A percentile compares a stretch with the other conserved stretches of the same genome.
Evolutionary conservation across 805 yeast genomes (phyloP).

Genomic region (Wickerhamiella kurtzmanii): DNA sequence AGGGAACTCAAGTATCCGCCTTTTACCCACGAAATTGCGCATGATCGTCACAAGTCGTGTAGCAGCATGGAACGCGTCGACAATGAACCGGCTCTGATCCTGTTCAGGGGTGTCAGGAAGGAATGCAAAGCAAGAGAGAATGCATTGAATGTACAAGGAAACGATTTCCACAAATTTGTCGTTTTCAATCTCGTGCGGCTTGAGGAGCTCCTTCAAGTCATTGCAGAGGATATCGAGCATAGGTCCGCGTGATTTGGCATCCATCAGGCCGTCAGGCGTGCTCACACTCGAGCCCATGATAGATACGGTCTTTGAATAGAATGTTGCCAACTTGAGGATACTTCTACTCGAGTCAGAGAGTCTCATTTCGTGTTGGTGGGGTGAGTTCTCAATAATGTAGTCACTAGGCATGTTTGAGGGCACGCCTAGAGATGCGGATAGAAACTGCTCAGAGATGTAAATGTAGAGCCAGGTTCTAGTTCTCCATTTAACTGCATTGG

Average conservation of each 20-base stretch:
- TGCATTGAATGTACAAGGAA: conserved; percentile 61
- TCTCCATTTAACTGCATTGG: conserved; percentile 89
- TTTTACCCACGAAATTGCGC: conserved; percentile 52
- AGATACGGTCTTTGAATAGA: conserved; percentile 69
- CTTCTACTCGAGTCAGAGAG: conserved; percentile 49
- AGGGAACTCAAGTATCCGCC: conserved; percentile 70
- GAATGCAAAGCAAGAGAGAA: conserved; percentile 80
- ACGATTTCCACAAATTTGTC: conserved; percentile 59
- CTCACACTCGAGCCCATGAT: conserved; percentile 80
- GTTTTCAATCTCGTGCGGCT: conserved; percentile 32
- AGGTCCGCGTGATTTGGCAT: conserved; percentile 69
- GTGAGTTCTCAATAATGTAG: conserved; percentile 64
- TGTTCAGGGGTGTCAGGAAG: conserved; percentile 65
- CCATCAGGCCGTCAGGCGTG: conserved; percentile 79
- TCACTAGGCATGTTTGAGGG: conserved; percentile 82
- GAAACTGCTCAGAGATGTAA: conserved; percentile 76
- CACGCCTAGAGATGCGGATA: conserved; percentile 77
- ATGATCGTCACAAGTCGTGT: conserved; percentile 70
- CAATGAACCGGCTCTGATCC: conserved; percentile 74
- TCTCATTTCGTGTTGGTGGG: conserved; percentile 41
- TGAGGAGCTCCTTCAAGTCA: conserved; percentile 59
- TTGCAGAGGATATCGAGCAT: conserved; percentile 63
- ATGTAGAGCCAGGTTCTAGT: conserved; percentile 86
- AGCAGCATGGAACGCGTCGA: conserved; percentile 65
- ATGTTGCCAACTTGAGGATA: conserved; percentile 58